Evolutionary conservation across 2,329 filamentous ascomycete species (phyloP), one percentile per base, ranked within the genome.

Genomic region (Macrophomina tecta): DNA sequence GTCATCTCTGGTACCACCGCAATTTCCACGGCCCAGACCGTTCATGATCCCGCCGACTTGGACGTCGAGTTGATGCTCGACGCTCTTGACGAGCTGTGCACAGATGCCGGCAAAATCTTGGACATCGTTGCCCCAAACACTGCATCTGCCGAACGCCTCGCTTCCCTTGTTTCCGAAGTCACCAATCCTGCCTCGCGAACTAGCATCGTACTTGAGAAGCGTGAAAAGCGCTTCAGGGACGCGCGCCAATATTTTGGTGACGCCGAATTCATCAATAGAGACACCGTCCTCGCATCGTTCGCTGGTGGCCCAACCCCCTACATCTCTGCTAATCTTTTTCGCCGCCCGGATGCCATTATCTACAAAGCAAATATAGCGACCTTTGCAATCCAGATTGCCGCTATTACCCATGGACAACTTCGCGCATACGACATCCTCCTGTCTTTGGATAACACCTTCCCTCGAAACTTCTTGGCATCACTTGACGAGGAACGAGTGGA

Each of bases 1-100:
- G 78, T 75, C 48, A 79, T 82, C 71, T 83, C 82, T 4, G 58
- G 30, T 11, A 83, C 80, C 2, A 83, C 82, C 2, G 80, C 79
- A 4, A 81, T 81, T 51, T 81, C 81, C 0, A 81, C 81, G 2
- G 74, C 81, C 34, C 56, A 56, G n/a, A 67, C 38, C 9, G 36
- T 67, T 11, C 56, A 67, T 40, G 56, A 53, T 30, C 65, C 65
- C 4, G 30, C 28, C 28, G 74, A 78, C 11, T 72, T 84, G 9
- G 79, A 83, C 51, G 64, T 75, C 4, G 79, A 79, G 38, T 70
- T 76, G 45, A 81, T 84, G 53, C 61, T 82, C 5, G 79, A 78
- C 56, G 74, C 76, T 23, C 69, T 84, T 36, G 75, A 76, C 28
- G 76, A 78, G 65, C 73, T 84, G 12, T 74, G 73, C 60, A 68